Percentiles rank a stretch among this genome's conserved stretches.
These are phyloP conservation scores for Apiotrichum brassicae DNA, from an alignment of 1,284 basidiomycete species.

Conservation along the genomic window DNA sequence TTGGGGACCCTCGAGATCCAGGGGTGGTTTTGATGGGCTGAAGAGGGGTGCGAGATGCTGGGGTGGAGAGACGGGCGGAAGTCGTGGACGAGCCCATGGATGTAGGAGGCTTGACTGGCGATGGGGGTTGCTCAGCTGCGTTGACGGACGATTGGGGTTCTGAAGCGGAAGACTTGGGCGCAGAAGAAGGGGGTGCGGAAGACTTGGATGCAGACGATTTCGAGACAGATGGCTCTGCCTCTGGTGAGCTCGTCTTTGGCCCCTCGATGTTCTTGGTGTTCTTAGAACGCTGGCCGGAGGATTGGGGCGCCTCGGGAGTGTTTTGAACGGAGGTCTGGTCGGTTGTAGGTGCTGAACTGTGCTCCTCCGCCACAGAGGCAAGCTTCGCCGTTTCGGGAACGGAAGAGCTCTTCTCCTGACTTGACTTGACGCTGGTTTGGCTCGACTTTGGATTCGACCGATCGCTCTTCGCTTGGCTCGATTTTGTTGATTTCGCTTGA, in stretches of 20 bases:
- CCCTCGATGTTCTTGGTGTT: too few species aligned
- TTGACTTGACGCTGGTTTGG: neutral
- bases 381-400: neutral
- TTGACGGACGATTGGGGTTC: neutral
- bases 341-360: too few species aligned
- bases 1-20: constrained; percentile 15
- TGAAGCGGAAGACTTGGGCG: neutral
- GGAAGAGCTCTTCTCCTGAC: neutral
- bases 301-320: too few species aligned
- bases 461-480: neutral
- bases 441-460: neutral
- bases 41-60: neutral
- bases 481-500: neutral
- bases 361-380: too few species aligned
- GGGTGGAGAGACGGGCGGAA: neutral
- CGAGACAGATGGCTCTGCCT: neutral
- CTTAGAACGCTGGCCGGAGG: too few species aligned
- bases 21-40: constrained; percentile 8
- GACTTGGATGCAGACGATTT: neutral
- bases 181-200: neutral
- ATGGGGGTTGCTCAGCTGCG: neutral
- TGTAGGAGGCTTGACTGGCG: neutral
- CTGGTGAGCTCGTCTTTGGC: too few species aligned
- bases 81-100: neutral
- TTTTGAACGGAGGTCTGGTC: too few species aligned